Conservation (phyloP, 2,329 filamentous ascomycete genomes). For the Monascus ruber region DNA sequence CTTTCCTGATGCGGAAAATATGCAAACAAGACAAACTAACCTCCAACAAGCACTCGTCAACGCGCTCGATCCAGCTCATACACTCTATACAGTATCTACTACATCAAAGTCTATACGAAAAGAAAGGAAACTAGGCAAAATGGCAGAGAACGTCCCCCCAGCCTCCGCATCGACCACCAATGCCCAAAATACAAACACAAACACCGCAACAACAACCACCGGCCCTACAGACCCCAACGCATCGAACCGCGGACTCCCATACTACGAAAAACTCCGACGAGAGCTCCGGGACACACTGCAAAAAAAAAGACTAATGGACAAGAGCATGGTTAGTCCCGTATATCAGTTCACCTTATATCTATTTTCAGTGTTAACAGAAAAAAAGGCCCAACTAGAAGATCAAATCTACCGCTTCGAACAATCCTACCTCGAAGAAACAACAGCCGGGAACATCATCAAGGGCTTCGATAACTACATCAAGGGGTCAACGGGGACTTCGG, state of each 20-base stretch:
- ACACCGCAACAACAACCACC: conserved; percentile 4
- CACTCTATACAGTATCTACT: no score
- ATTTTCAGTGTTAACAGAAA: not conserved
- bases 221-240: conserved; percentile 12
- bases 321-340: conserved; percentile 40
- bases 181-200: conserved; percentile 7
- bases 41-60: no score
- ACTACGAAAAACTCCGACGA: conserved; percentile 61
- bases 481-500: conserved; percentile 43
- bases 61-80: no score
- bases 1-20: no score
- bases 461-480: conserved; percentile 99
- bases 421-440: conserved; percentile 81
- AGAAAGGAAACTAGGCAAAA: conserved; percentile 6
- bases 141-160: conserved; percentile 33
- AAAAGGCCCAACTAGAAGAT: conserved; percentile 57
- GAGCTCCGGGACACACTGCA: conserved; percentile 56
- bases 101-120: not conserved
- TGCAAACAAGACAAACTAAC: no score
- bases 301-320: conserved; percentile 54
- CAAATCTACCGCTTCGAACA: conserved; percentile 74
- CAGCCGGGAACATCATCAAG: conserved; percentile 84
- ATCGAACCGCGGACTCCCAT: conserved; percentile 42
- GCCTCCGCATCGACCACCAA: conserved; percentile 9
- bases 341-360: not conserved